Percentiles rank a stretch among this genome's conserved stretches.
These are phyloP conservation scores for Tulasnella sp. DNA, from an alignment of 768 basidiomycete genomes.

Conservation along the genomic window DNA sequence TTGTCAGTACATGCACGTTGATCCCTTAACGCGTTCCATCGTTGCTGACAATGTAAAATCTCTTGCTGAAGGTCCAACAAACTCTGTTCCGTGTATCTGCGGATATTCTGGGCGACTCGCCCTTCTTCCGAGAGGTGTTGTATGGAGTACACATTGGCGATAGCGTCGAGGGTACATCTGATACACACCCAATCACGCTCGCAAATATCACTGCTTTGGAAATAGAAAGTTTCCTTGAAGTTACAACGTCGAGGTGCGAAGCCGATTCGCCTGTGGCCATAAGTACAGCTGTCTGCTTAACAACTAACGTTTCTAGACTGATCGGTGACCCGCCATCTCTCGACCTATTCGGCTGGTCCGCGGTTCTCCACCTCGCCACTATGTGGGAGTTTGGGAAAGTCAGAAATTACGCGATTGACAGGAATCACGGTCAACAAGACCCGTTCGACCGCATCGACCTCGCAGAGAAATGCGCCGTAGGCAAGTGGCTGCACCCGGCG, in stretches of 20 bases:
- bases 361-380: neutral
- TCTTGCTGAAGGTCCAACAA: too few relatives aligned
- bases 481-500: slow-evolving; percentile 7
- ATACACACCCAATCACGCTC: neutral
- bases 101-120: too few relatives aligned
- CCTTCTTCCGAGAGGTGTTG: slow-evolving; percentile 6
- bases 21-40: too few relatives aligned
- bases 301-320: too few relatives aligned
- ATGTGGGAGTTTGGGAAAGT: neutral
- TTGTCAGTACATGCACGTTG: too few relatives aligned
- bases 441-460: neutral
- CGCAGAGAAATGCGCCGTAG: neutral
- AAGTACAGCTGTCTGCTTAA: too few relatives aligned
- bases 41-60: too few relatives aligned
- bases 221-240: slow-evolving; percentile 7
- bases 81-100: too few relatives aligned
- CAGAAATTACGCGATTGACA: neutral
- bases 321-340: too few relatives aligned
- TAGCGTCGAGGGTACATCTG: neutral
- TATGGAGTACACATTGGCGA: neutral
- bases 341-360: too few relatives aligned
- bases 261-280: too few relatives aligned
- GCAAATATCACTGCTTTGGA: slow-evolving; percentile 1
- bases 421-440: neutral
- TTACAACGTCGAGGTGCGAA: neutral